Conservation (phyloP, 129 eudicot genomes). For the Centaurea solstitialis region DNA sequence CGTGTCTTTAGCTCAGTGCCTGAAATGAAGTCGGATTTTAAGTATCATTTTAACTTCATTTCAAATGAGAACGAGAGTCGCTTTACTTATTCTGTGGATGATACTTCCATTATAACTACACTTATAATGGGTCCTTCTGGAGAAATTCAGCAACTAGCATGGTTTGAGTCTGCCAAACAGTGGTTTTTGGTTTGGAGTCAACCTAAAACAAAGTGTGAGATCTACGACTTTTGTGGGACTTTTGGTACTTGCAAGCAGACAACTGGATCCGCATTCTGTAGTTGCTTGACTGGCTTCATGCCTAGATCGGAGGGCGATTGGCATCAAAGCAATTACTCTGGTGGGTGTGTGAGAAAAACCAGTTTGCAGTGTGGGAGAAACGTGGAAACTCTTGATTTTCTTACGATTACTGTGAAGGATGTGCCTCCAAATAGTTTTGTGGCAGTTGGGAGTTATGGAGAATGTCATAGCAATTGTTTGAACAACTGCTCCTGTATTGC, state of each 20-base stretch:
- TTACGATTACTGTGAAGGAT: neutral
- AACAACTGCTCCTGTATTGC: slow-evolving; percentile 58
- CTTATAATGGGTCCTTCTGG: slow-evolving; percentile 57
- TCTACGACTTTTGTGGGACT: slow-evolving; percentile 62
- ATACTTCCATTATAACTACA: slow-evolving; percentile 38
- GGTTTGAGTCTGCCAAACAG: slow-evolving; percentile 41
- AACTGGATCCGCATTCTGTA: slow-evolving; percentile 51
- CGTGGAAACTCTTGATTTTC: slow-evolving; percentile 27
- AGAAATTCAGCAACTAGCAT: slow-evolving; percentile 45
- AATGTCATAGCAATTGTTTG: slow-evolving; percentile 48
- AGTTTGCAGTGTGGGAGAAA: slow-evolving; percentile 38
- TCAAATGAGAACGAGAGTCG: slow-evolving; percentile 53
- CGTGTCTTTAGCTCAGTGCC: neutral
- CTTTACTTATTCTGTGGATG: slow-evolving; percentile 42
- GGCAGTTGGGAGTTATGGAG: slow-evolving; percentile 23
- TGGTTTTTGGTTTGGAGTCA: slow-evolving; percentile 59
- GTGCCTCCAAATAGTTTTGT: slow-evolving; percentile 26
- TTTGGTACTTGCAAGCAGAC: slow-evolving; percentile 54
- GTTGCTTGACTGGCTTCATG: slow-evolving; percentile 50
- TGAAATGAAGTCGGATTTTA: neutral
- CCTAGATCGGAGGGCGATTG: slow-evolving; percentile 37
- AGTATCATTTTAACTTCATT: slow-evolving; percentile 42
- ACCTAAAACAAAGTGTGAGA: slow-evolving; percentile 57
- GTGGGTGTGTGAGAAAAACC: slow-evolving; percentile 58
- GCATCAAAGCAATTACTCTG: slow-evolving; percentile 55